Evolutionary conservation across 345 rosid species (phyloP), one percentile per base, ranked within the genome.

Genomic region (Syzygium aromaticum): DNA sequence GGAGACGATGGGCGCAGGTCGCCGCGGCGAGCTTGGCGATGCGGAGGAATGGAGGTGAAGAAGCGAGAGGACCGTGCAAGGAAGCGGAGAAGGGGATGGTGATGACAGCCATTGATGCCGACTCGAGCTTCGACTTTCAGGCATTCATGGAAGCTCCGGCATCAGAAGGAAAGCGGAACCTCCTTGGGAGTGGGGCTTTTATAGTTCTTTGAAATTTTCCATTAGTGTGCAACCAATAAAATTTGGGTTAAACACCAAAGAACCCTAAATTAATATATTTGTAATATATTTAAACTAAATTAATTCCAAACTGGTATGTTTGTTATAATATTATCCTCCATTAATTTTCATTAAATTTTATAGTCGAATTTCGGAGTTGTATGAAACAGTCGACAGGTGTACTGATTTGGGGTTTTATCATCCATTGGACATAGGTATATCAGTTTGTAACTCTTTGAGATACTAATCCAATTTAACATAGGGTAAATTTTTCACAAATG

Each of bases 201-300:
- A 43, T 43, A 6, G 46, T 43, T 6, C 46, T 43, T 43, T 43
- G 46, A 43, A 43, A 43, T 43, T 43, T 43, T 43, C 17, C 43
- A 4, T 38, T 63, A 25, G 25, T 25, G 63, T 25, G 5, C n/a
- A 10, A 25, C 63, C 63, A 57, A 25, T 4, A 43, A 43, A 43
- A 7, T 43, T 43, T 43, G 1, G 46, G 7, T 6, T 6, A 6
- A 43, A 4, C n/a, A 43, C 46, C 46, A 40, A 43, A 43, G 6
- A 43, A 5, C 6, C 46, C 7, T 6, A 6, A 43, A 43, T 43
- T 43, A 1, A 43, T 43, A 43, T 1, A 5, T 43, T 1, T 1
- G 1, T 43, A 1, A 43, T 43, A 5, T 5, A 43, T 43, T 43
- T 43, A 6, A 1, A 1, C 0, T 1, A 43, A 43, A 43, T 1